Evolutionary conservation across 495 filamentous ascomycete genomes (phyloP), one percentile per base, ranked within the genome.

Genomic region (Xylaria acuta): DNA sequence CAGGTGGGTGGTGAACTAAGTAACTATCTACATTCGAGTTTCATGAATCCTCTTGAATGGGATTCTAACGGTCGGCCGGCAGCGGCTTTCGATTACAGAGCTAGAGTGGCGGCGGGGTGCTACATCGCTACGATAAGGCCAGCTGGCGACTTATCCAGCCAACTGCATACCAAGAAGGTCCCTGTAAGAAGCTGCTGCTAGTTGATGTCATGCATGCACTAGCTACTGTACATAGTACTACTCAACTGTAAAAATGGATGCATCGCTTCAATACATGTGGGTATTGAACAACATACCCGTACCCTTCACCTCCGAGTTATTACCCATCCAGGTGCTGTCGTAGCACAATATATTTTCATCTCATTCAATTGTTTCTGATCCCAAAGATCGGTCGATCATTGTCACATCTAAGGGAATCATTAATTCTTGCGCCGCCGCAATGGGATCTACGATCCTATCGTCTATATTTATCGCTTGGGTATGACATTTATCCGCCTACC

Each of bases 141-240:
- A 32, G 53, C 53, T 56, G 53, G 12, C 27, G 12, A 0, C 0
- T 27, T 32, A 32, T 56, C 53, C 6, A 18, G 12, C 53, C 53
- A 56, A 27, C 27, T 56, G 53, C 0, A 1, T n/a, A n/a, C n/a
- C n/a, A n/a, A n/a, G n/a, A n/a, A n/a, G n/a, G n/a, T n/a, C 14
- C 25, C 51, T 56, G 25, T 12, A 25, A 16, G 8, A n/a, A 1
- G 38, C 45, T 49, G 45, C 16, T 30, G 18, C 30, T 36, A 8
- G 34, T 22, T 59, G 51, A 54, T 54, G 56, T 60, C 56, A 60
- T 60, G 20, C 54, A 58, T 34, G 30, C 54, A 20, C 14, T 34
- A 9, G 14, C 40, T 12, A n/a, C n/a, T n/a, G n/a, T n/a, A n/a
- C n/a, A n/a, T n/a, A n/a, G n/a, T n/a, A 45, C 16, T 14, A 20